Conservation (phyloP, 2,329 filamentous ascomycete species). For the Ophiosphaerella herpotricha region DNA sequence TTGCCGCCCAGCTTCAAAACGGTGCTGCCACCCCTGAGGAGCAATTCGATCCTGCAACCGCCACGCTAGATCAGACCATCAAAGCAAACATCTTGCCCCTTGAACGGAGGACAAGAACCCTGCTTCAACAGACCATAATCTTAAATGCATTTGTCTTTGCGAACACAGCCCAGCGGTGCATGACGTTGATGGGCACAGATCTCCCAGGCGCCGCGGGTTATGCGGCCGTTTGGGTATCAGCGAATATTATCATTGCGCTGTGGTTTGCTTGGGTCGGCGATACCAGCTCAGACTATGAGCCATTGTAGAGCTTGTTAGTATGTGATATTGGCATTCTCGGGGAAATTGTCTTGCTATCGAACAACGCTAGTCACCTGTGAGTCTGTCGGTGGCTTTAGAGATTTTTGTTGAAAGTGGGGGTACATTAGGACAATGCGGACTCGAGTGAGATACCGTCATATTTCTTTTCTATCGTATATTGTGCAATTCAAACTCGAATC, state of each 20-base stretch:
- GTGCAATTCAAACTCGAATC: background rate
- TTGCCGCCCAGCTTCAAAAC: constrained; percentile 59
- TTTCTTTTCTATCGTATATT: background rate
- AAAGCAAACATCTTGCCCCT: constrained; percentile 75
- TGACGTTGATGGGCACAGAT: constrained; percentile 73
- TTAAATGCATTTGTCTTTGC: constrained; percentile 52
- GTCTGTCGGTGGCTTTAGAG: too few relatives aligned
- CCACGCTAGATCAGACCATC: constrained; percentile 71
- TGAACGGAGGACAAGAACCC: constrained; percentile 66
- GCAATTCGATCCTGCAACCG: constrained; percentile 67
- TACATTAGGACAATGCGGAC: too few relatives aligned
- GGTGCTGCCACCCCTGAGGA: constrained; percentile 53
- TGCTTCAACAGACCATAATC: constrained; percentile 60
- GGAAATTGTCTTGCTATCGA: background rate
- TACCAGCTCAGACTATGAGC: constrained; percentile 30
- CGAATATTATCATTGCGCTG: constrained; percentile 64
- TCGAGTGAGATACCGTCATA: too few relatives aligned
- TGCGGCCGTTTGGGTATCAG: constrained; percentile 74
- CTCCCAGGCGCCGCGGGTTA: constrained; percentile 71
- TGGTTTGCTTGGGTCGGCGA: constrained; percentile 59
- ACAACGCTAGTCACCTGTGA: background rate
- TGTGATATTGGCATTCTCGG: background rate
- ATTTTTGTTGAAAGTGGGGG: too few relatives aligned
- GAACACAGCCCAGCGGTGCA: constrained; percentile 68
- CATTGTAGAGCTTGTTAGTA: constrained; percentile 11